phyloP scores from a whole-genome alignment of 1,284 basidiomycete species.

The Stereum hirsutum region DNA sequence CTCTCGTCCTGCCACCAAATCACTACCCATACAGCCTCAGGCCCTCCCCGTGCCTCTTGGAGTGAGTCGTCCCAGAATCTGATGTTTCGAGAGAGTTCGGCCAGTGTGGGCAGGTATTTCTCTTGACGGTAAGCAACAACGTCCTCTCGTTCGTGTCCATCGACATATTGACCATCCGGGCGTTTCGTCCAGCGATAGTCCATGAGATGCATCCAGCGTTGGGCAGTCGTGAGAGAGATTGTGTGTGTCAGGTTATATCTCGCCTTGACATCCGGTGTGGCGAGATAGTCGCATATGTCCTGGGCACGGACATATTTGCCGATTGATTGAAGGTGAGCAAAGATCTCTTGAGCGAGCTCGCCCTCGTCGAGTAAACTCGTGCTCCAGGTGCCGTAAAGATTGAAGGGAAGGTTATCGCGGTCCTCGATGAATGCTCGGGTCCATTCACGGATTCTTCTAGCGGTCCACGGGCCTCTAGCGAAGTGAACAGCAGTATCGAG shows the following conservation, averaged over 20 bases:
- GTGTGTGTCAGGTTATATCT: conserved; percentile 11
- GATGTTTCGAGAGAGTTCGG: neutral
- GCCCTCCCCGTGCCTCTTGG: no score
- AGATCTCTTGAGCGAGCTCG: conserved; percentile 16
- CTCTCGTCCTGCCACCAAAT: neutral
- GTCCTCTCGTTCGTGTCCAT: neutral
- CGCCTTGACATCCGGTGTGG: conserved; percentile 7
- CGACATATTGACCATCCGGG: conserved; percentile 11
- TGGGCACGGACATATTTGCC: conserved; percentile 20
- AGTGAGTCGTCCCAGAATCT: neutral
- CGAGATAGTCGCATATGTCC: conserved; percentile 19
- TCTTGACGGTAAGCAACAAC: neutral
- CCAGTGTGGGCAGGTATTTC: neutral
- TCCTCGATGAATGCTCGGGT: conserved; percentile 13
- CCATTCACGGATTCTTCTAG: conserved; percentile 10
- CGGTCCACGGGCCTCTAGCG: neutral
- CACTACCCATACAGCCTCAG: no score
- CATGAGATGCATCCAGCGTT: conserved; percentile 21
- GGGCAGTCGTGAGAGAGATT: conserved; percentile 16
- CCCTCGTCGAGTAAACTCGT: conserved; percentile 16
- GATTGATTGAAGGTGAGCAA: conserved; percentile 16
- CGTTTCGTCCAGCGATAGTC: conserved; percentile 18
- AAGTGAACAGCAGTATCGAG: conserved; percentile 2
- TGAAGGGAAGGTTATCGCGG: conserved; percentile 11
- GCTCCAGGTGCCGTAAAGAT: conserved; percentile 14